A percentile compares a stretch with the other conserved stretches of the same genome.
Evolutionary conservation across 768 basidiomycete genomes (phyloP).

Genomic region (Lactifluus pinguis): DNA sequence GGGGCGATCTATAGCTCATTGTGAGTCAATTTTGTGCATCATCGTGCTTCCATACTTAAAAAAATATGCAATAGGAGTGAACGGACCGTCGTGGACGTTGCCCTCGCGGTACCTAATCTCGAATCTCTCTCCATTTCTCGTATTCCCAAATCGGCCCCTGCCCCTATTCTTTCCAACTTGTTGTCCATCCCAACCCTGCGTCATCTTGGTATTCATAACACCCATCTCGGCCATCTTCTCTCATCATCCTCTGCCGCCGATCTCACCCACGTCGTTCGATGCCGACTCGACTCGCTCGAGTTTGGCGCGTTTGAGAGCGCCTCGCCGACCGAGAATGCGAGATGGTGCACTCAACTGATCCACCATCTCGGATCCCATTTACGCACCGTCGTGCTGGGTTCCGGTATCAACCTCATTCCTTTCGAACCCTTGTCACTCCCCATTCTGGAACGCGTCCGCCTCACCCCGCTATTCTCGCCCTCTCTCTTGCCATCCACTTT

Average conservation of each 20-base stretch:
- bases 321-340: conserved; percentile 12
- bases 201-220: conserved; percentile 17
- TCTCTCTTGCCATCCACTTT: conserved; percentile 9
- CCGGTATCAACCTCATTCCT: not conserved
- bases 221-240: conserved; percentile 12
- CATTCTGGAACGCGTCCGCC: conserved; percentile 4
- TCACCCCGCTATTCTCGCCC: conserved; percentile 18
- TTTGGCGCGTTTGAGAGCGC: conserved; percentile 15
- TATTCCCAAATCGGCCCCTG: not conserved
- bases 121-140: conserved; percentile 16
- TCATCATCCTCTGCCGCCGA: not conserved
- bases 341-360: conserved; percentile 12
- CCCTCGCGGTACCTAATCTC: conserved; percentile 15
- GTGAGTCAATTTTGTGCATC: conserved; percentile 11
- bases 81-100: conserved; percentile 11
- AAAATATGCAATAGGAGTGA: conserved; percentile 7
- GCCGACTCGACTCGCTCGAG: conserved; percentile 12
- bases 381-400: not conserved
- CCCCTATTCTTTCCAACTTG: conserved; percentile 1
- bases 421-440: conserved; percentile 8
- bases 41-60: not conserved
- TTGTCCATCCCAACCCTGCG: conserved; percentile 10
- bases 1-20: conserved; percentile 5
- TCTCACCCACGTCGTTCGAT: not conserved
- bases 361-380: conserved; percentile 5